These are phyloP conservation scores for Westerdykella aurantiaca DNA, from an alignment of 2,329 filamentous ascomycete genomes.

Conservation along the genomic window DNA sequence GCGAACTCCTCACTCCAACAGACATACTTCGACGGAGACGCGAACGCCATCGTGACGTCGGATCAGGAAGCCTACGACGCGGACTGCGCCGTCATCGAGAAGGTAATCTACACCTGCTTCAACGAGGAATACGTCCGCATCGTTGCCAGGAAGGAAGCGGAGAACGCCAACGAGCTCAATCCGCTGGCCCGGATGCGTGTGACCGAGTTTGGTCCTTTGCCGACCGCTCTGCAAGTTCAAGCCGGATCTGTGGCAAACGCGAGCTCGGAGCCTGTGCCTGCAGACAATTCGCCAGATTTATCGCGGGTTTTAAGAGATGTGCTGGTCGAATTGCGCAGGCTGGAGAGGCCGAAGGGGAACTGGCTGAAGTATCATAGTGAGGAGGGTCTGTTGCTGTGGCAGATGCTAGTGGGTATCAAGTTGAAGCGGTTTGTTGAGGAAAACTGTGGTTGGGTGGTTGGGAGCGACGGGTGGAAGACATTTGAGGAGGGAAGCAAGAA, in stretches of 20 bases:
- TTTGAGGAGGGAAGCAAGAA: slow-evolving; percentile 10
- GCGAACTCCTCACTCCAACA: not conserved
- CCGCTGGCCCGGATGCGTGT: no score
- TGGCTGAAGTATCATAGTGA: slow-evolving; percentile 14
- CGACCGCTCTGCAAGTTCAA: no score
- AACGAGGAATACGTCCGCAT: not conserved
- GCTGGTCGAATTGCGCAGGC: slow-evolving; percentile 6
- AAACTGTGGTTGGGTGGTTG: slow-evolving; percentile 5
- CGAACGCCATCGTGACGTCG: not conserved
- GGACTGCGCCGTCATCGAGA: slow-evolving; percentile 13
- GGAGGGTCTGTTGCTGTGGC: slow-evolving; percentile 10
- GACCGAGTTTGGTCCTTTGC: no score
- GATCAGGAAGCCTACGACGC: slow-evolving; percentile 5
- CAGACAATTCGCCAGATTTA: slow-evolving; percentile 11
- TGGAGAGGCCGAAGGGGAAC: slow-evolving; percentile 4
- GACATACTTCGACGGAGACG: not conserved
- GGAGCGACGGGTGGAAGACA: slow-evolving; percentile 11
- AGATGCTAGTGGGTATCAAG: slow-evolving; percentile 16
- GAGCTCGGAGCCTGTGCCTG: not conserved
- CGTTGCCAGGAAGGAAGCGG: no score
- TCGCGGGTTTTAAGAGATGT: slow-evolving; percentile 8
- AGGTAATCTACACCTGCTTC: slow-evolving; percentile 5
- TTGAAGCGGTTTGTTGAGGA: slow-evolving; percentile 14
- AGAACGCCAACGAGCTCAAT: no score
- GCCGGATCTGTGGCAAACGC: no score